Conservation (phyloP, 306 rosid species). For the Lagenaria siceraria region DNA sequence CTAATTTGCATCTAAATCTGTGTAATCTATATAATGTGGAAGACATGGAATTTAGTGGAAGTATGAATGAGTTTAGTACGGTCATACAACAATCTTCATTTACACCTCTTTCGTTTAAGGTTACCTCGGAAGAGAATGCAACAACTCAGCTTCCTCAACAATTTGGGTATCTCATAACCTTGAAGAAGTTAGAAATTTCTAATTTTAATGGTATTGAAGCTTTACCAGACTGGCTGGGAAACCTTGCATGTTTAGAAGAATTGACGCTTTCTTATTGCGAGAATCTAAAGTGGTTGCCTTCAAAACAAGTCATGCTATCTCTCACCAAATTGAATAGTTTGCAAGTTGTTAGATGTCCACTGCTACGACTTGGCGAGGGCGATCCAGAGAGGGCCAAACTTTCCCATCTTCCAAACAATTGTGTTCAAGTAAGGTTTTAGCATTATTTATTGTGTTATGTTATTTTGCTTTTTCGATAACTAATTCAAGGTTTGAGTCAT, state of each 20-base stretch:
- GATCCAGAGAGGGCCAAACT: not conserved
- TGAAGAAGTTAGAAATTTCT: not conserved
- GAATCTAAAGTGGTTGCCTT: not conserved
- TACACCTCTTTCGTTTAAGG: too few relatives aligned
- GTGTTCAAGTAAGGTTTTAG: not conserved
- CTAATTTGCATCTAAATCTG: not conserved
- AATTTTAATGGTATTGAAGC: not conserved
- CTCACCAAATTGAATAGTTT: not conserved
- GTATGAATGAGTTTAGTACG: not conserved
- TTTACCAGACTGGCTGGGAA: not conserved
- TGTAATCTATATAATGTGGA: not conserved
- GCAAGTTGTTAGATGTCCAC: not conserved
- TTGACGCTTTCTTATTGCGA: not conserved
- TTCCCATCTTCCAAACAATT: not conserved
- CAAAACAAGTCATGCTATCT: not conserved
- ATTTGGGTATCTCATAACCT: not conserved
- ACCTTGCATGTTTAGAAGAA: not conserved
- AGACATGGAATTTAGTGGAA: not conserved
- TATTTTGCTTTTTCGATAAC: not conserved
- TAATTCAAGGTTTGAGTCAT: too few relatives aligned
- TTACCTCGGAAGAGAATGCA: too few relatives aligned
- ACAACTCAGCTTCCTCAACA: not conserved
- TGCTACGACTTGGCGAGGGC: not conserved
- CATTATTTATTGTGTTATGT: not conserved
- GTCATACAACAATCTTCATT: too few relatives aligned